phyloP scores from a whole-genome alignment of 169 alveolate genomes.

The Plasmodium gaboni region DNA sequence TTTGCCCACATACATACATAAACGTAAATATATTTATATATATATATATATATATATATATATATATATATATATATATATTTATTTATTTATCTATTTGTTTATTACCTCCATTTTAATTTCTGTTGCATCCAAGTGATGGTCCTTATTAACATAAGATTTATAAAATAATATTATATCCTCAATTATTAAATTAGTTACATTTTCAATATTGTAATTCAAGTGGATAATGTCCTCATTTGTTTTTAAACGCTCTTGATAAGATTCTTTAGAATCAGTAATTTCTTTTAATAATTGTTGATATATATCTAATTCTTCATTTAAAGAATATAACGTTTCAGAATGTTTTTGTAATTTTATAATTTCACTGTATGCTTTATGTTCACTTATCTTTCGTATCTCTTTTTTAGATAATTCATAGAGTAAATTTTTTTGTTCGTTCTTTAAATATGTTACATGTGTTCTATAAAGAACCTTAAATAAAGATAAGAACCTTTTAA shows the following conservation, averaged over 20 bases:
- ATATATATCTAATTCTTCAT: constrained; percentile 49
- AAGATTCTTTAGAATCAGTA: neutral
- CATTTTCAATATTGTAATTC: neutral
- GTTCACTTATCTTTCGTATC: constrained; percentile 8
- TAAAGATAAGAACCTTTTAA: no score
- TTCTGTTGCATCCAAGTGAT: constrained; percentile 46
- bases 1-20: neutral
- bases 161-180: constrained; percentile 29
- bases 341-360: constrained; percentile 37
- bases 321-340: neutral
- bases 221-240: constrained; percentile 21
- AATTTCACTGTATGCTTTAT: constrained; percentile 14
- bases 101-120: constrained; percentile 28
- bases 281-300: constrained; percentile 25
- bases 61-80: neutral
- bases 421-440: constrained; percentile 10
- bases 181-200: neutral
- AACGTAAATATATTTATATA: no score
- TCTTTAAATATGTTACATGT: constrained; percentile 10
- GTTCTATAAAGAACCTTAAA: no score
- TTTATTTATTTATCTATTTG: neutral
- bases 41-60: neutral
- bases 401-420: constrained; percentile 19
- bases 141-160: constrained; percentile 19
- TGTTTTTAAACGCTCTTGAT: neutral